Base-by-base conservation (phyloP, 2,329 filamentous ascomycete species). In the Rachicladosporium sp. region DNA sequence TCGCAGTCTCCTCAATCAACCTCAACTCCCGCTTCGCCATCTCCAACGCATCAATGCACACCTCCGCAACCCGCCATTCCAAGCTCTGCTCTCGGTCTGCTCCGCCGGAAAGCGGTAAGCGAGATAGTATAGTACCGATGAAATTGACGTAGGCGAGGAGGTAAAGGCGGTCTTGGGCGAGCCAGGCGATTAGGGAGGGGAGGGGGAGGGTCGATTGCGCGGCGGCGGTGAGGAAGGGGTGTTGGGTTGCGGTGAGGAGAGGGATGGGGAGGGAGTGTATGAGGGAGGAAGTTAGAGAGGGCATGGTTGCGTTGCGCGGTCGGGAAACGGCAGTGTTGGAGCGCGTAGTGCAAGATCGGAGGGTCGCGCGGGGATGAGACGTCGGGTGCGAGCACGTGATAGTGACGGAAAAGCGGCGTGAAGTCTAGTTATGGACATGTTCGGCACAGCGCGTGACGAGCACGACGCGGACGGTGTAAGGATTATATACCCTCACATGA, bases 151-250 rank as follows among this genome's bases (percentile, higher is more conserved):
- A 84, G 40, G 73, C 71, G 44, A 82, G 74, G 35, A 79, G 75
- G 62, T 84, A 84, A 35, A 85, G 70, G 5, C 78, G 68, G 57
- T 85, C 81, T 59, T 83, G 80, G 10, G 76, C 74, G 33, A 86
- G 73, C 81, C 81, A 86, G 56, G 68, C 66, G 19, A 72, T 71
- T 6, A 85, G 64, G 1, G 66, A 58, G 1, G 63, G 50, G 34
- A 73, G 72, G n/a, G 71, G 61, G n/a, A 82, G 62, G 0, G 68
- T 69, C 13, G 80, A 77, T 37, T 68, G 66, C 9, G 78, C 79
- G 3, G 80, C 80, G 32, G 73, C 68, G 13, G 63, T 63, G 38
- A 86, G 73, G 62, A 85, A 85, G 0, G 74, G 70, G 42, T 79
- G 72, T 41, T 77, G 74, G 0, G 80, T 85, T 19, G 80, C 78